Evolutionary conservation across 495 filamentous ascomycete species (phyloP).

Genomic region (Aspergillus bridgeri): DNA sequence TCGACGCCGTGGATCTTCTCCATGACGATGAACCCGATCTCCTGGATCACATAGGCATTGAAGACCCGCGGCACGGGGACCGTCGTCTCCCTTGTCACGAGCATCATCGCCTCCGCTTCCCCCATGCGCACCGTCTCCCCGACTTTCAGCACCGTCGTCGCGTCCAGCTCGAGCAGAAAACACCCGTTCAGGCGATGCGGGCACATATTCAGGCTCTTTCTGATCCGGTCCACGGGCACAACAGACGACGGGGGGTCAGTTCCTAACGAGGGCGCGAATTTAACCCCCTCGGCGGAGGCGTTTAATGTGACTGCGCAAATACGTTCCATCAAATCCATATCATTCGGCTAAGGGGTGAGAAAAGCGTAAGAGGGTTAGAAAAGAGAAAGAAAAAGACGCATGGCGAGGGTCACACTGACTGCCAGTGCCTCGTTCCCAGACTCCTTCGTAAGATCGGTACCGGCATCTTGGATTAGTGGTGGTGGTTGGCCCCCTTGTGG

Average conservation of each 20-base stretch:
- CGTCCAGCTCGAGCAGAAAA: not conserved
- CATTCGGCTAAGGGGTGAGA: not conserved
- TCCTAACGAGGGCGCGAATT: not conserved
- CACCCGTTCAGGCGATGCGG: not conserved
- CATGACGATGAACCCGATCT: constrained; percentile 31
- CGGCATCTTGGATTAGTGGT: not conserved
- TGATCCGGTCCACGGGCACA: not conserved
- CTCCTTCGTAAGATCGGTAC: not conserved
- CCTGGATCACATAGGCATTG: constrained; percentile 23
- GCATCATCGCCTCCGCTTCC: constrained; percentile 27
- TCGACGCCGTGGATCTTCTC: constrained; percentile 18
- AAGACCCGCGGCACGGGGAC: constrained; percentile 29
- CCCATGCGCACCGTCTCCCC: constrained; percentile 17
- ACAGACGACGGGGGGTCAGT: not conserved
- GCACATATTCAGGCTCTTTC: not conserved
- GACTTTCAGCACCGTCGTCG: constrained; percentile 19
- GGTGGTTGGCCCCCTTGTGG: not conserved
- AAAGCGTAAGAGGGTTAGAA: not conserved
- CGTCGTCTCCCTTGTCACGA: constrained; percentile 20
- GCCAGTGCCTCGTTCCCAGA: not conserved
- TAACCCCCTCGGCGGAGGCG: not conserved
- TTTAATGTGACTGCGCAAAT: not conserved
- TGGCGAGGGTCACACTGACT: not conserved
- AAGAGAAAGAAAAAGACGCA: not conserved
- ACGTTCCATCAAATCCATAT: not conserved